These are phyloP conservation scores for Lachancea lanzarotensis DNA, from an alignment of 805 yeast genomes.

Conservation along the genomic window DNA sequence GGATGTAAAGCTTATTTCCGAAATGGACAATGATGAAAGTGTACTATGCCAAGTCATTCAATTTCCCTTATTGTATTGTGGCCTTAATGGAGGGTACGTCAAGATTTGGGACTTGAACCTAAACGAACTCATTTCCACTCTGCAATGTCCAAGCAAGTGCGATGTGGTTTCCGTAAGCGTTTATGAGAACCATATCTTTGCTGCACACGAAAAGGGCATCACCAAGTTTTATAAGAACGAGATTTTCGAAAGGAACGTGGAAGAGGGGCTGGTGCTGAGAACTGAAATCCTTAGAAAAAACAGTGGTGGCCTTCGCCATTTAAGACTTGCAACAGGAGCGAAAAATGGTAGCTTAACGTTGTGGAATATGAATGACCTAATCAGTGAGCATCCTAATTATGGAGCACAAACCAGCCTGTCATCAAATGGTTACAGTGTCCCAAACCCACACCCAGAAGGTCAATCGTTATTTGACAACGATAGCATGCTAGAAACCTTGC, in stretches of 20 bases:
- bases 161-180: conserved; percentile 48
- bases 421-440: not conserved
- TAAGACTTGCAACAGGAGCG: conserved; percentile 61
- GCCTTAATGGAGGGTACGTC: conserved; percentile 66
- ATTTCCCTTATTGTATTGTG: conserved; percentile 74
- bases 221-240: conserved; percentile 40
- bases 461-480: conserved; percentile 43
- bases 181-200: conserved; percentile 28
- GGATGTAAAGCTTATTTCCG: conserved; percentile 10
- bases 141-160: conserved; percentile 33
- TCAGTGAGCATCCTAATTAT: conserved; percentile 4
- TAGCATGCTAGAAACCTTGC: conserved; percentile 54
- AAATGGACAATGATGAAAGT: conserved; percentile 53
- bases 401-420: not conserved
- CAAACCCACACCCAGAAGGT: not conserved
- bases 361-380: conserved; percentile 50
- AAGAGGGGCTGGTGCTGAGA: conserved; percentile 52
- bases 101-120: conserved; percentile 85
- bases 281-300: conserved; percentile 42
- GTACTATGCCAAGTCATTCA: conserved; percentile 62
- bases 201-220: conserved; percentile 38
- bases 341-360: conserved; percentile 59
- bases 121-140: conserved; percentile 51
- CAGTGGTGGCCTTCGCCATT: conserved; percentile 23
- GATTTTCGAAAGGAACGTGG: conserved; percentile 44